Conservation (phyloP, 371 early-diverging fungal genomes). For the Mycotypha africana region DNA sequence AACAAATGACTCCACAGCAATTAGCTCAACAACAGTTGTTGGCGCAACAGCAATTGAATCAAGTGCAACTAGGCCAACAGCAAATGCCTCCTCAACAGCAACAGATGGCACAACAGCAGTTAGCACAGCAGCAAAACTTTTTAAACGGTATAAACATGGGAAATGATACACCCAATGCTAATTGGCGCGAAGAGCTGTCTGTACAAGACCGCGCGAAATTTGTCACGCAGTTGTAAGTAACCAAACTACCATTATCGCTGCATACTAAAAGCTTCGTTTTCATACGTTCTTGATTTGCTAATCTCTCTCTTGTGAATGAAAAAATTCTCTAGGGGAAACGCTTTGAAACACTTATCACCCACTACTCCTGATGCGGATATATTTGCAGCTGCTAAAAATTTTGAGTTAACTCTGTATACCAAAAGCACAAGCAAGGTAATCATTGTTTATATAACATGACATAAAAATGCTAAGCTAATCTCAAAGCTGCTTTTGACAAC, state of each 20-base stretch:
- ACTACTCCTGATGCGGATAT: conserved; percentile 37
- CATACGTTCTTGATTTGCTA: too few species aligned
- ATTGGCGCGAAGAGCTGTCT: conserved; percentile 29
- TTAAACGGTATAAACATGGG: conserved; percentile 3
- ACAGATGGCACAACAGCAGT: conserved; percentile 3
- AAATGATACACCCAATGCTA: conserved; percentile 23
- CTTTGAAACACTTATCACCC: conserved; percentile 36
- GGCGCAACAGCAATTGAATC: conserved; percentile 4
- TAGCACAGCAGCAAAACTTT: conserved; percentile 1
- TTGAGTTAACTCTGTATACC: conserved; percentile 29
- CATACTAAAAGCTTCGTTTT: too few species aligned
- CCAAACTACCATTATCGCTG: too few species aligned
- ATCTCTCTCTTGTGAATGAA: not conserved
- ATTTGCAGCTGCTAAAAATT: conserved; percentile 36
- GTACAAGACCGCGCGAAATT: conserved; percentile 29
- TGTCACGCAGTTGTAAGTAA: conserved; percentile 15
- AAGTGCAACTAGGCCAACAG: conserved; percentile 2
- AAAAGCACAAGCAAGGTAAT: conserved; percentile 40
- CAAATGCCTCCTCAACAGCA: conserved; percentile 7
- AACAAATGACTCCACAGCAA: conserved; percentile 3
- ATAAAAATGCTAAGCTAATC: not conserved
- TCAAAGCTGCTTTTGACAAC: not conserved
- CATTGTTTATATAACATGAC: too few species aligned
- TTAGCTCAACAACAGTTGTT: conserved; percentile 1
- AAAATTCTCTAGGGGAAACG: conserved; percentile 24